Evolutionary conservation across 2,329 filamentous ascomycete genomes (phyloP).

Genomic region (Davidsoniella australis): DNA sequence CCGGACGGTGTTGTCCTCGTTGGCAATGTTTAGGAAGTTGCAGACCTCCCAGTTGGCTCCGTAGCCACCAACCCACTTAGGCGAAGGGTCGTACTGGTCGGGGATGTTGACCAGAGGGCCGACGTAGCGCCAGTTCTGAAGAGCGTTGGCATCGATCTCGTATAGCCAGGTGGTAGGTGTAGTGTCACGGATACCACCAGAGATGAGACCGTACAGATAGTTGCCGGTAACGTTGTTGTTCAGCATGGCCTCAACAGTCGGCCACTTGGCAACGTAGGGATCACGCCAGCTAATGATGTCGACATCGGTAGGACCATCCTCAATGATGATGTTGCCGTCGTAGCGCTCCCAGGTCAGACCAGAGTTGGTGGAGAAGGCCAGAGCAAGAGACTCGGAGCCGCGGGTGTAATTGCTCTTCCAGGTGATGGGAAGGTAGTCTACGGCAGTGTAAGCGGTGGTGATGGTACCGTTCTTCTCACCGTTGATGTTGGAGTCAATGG

Average conservation of each 20-base stretch:
- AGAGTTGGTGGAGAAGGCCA: constrained; percentile 25
- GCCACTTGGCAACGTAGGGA: constrained; percentile 16
- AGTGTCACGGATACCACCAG: constrained; percentile 16
- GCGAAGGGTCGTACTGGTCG: constrained; percentile 5
- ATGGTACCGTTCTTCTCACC: constrained; percentile 19
- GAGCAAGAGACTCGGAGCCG: constrained; percentile 27
- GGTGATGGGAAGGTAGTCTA: constrained; percentile 27
- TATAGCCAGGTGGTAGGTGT: constrained; percentile 16
- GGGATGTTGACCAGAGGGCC: constrained; percentile 9
- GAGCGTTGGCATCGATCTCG: constrained; percentile 12
- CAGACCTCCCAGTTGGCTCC: constrained; percentile 11
- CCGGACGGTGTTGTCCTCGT: not conserved
- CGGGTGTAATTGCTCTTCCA: constrained; percentile 29
- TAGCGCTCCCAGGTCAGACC: constrained; percentile 15
- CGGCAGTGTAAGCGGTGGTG: constrained; percentile 28
- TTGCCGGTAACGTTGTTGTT: constrained; percentile 9
- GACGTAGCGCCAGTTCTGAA: constrained; percentile 15
- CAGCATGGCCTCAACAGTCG: constrained; percentile 14
- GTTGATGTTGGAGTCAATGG: constrained; percentile 26
- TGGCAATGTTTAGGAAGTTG: constrained; percentile 8
- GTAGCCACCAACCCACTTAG: constrained; percentile 9
- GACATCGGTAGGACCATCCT: constrained; percentile 13
- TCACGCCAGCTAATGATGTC: constrained; percentile 17
- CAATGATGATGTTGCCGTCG: constrained; percentile 14
- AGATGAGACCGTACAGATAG: constrained; percentile 26